A percentile compares a stretch with the other conserved stretches of the same genome.
Conservation (phyloP, 768 basidiomycete genomes). For the Butyriboletus loyo region DNA sequence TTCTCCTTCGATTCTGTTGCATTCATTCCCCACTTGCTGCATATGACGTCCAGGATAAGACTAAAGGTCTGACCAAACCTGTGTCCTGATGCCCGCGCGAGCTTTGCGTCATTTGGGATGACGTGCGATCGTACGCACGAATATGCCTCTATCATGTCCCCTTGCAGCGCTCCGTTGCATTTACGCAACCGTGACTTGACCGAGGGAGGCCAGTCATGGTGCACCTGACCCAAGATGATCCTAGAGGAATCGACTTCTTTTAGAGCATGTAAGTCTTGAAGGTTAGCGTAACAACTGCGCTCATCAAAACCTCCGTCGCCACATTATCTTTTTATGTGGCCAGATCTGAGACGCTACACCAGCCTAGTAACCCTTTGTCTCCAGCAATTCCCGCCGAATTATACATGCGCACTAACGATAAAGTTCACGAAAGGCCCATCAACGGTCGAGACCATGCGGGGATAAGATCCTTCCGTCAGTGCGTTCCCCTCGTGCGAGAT, state of each 20-base stretch:
- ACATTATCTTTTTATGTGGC: background rate
- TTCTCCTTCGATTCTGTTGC: background rate
- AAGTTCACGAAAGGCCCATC: background rate
- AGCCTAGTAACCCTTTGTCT: background rate
- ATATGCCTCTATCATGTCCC: background rate
- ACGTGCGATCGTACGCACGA: background rate
- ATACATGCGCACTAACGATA: background rate
- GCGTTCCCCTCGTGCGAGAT: background rate
- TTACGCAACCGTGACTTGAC: background rate
- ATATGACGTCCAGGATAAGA: background rate
- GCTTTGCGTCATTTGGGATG: background rate
- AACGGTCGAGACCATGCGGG: background rate
- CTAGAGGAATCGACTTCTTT: background rate
- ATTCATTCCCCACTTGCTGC: background rate
- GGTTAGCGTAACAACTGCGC: background rate
- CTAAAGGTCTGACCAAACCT: background rate
- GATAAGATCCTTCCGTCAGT: constrained; percentile 18
- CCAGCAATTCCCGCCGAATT: background rate
- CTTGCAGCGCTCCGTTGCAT: background rate
- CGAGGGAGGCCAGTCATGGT: background rate
- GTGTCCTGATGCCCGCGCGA: background rate
- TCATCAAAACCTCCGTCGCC: background rate
- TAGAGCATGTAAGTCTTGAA: background rate
- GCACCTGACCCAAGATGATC: background rate
- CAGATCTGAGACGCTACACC: background rate